phyloP scores from a whole-genome alignment of 306 rosid genomes.

The Fragaria nilgerrensis region DNA sequence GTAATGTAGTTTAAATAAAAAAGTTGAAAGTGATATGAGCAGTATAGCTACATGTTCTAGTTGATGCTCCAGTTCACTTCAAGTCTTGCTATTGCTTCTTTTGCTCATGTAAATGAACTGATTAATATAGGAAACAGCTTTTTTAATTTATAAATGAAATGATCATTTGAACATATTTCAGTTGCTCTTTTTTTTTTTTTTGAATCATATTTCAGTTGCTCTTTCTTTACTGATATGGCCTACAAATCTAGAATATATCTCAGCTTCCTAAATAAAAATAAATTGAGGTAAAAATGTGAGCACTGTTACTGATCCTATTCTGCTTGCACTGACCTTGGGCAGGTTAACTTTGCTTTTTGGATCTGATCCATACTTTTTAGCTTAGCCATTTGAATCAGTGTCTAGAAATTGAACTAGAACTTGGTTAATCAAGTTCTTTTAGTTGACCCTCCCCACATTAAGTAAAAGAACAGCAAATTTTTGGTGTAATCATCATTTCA shows the following conservation, averaged over 20 bases:
- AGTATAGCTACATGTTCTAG: not conserved
- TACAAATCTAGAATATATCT: constrained; percentile 24
- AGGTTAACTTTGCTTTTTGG: constrained; percentile 31
- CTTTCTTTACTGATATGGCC: constrained; percentile 25
- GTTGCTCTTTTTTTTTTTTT: no score
- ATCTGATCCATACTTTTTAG: constrained; percentile 20
- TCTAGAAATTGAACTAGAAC: constrained; percentile 25
- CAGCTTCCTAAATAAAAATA: not conserved
- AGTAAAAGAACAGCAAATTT: constrained; percentile 2
- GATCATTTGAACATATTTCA: no score
- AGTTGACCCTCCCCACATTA: constrained; percentile 9
- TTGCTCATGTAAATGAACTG: no score
- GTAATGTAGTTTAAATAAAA: not conserved
- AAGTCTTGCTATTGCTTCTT: not conserved
- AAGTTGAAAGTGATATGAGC: not conserved
- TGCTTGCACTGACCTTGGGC: constrained; percentile 39
- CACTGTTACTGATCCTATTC: constrained; percentile 22
- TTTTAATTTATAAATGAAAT: no score
- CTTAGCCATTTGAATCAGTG: constrained; percentile 18
- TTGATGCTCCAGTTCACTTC: not conserved
- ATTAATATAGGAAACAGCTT: no score
- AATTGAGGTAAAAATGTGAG: constrained; percentile 10
- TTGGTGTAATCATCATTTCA: constrained; percentile 22
- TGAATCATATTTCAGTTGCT: constrained; percentile 18
- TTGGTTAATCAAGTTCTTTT: constrained; percentile 5